A percentile compares a stretch with the other conserved stretches of the same genome.
phyloP scores from a whole-genome alignment of 768 basidiomycete species.

The Leucocoprinus birnbaumii region DNA sequence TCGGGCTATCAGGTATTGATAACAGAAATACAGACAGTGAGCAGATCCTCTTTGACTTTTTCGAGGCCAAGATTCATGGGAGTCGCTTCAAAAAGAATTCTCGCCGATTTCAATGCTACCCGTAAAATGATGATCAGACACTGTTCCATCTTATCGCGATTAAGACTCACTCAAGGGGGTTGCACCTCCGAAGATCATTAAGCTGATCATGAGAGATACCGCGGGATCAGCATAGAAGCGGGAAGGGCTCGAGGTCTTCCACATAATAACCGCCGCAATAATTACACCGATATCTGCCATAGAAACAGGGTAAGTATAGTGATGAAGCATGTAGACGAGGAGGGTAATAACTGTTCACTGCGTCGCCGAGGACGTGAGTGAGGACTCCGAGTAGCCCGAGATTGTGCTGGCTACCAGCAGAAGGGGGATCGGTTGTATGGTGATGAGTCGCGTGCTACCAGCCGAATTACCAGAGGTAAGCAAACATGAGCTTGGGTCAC shows the following conservation, averaged over 20 bases:
- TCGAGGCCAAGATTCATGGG: constrained; percentile 46
- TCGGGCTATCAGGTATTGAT: no score
- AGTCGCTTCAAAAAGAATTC: constrained; percentile 50
- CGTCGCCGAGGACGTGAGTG: constrained; percentile 50
- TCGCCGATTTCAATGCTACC: constrained; percentile 42
- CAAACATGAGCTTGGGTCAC: no score
- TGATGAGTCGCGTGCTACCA: constrained; percentile 49
- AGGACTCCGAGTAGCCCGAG: constrained; percentile 46
- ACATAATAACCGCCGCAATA: constrained; percentile 46
- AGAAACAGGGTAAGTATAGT: neutral
- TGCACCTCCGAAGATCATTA: constrained; percentile 51
- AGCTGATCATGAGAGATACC: constrained; percentile 44
- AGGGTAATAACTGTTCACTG: constrained; percentile 41
- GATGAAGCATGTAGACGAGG: constrained; percentile 4
- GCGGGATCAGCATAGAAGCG: constrained; percentile 56
- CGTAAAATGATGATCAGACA: neutral
- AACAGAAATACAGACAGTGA: constrained; percentile 28
- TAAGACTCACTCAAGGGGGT: constrained; percentile 44
- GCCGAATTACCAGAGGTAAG: neutral
- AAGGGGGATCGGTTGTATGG: constrained; percentile 40
- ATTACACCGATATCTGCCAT: constrained; percentile 52
- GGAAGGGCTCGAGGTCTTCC: constrained; percentile 34
- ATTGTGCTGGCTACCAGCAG: constrained; percentile 31
- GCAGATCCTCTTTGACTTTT: constrained; percentile 45
- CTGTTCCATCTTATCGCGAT: neutral